Percentiles rank a stretch among this genome's conserved stretches.
phyloP scores from a whole-genome alignment of 495 filamentous ascomycete species.

The Penicillium malachiteum region DNA sequence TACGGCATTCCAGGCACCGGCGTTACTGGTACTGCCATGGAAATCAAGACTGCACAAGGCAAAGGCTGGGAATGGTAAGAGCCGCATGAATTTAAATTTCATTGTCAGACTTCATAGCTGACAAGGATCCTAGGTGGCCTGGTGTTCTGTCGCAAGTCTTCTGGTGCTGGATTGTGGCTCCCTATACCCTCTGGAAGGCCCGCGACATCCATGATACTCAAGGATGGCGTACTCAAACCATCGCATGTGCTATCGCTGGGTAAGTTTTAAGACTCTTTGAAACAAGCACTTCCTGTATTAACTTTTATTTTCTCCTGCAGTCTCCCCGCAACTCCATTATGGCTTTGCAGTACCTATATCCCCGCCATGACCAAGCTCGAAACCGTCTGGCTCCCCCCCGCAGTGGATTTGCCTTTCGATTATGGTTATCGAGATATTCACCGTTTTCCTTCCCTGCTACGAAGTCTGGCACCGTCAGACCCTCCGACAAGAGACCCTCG shows the following conservation, averaged over 20 bases:
- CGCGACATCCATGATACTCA: slow-evolving; percentile 61
- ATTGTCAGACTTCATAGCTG: slow-evolving; percentile 2
- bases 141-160: slow-evolving; percentile 62
- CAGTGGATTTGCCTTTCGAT: slow-evolving; percentile 60
- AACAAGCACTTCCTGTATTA: no score
- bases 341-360: slow-evolving; percentile 61
- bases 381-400: slow-evolving; percentile 50
- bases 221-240: slow-evolving; percentile 67
- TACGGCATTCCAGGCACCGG: slow-evolving; percentile 53
- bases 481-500: slow-evolving; percentile 41
- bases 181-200: slow-evolving; percentile 43
- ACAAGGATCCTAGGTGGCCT: slow-evolving; percentile 44
- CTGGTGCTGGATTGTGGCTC: slow-evolving; percentile 62
- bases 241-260: slow-evolving; percentile 55
- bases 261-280: no score
- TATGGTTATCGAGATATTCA: slow-evolving; percentile 52
- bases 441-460: slow-evolving; percentile 55
- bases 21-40: slow-evolving; percentile 35
- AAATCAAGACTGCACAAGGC: slow-evolving; percentile 38
- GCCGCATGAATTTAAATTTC: not conserved
- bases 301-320: not conserved
- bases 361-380: slow-evolving; percentile 56
- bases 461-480: slow-evolving; percentile 52
- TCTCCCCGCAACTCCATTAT: slow-evolving; percentile 64
- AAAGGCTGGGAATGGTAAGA: slow-evolving; percentile 65